A percentile compares a stretch with the other conserved stretches of the same genome.
These are phyloP conservation scores for Penicillium sclerotigenum DNA, from an alignment of 2,329 filamentous ascomycete genomes.

Conservation along the genomic window DNA sequence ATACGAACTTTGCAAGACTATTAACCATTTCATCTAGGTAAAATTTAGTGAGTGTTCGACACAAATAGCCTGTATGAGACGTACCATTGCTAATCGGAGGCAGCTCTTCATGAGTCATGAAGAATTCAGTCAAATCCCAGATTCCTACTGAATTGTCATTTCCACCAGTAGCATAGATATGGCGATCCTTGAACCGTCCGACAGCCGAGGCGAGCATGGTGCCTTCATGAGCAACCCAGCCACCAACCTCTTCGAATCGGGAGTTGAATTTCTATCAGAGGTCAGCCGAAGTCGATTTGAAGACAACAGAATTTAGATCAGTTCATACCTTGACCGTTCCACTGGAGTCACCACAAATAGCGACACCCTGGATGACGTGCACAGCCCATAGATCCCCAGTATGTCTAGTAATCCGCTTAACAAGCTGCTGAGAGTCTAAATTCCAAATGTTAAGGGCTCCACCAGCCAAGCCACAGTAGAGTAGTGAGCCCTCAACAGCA, in stretches of 20 bases:
- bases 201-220: constrained; percentile 82
- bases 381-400: constrained; percentile 81
- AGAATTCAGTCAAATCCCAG: constrained; percentile 70
- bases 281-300: constrained; percentile 2
- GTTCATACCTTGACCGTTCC: constrained; percentile 74
- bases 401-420: constrained; percentile 80
- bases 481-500: constrained; percentile 81
- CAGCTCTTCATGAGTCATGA: constrained; percentile 43
- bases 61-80: background rate
- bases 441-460: constrained; percentile 96
- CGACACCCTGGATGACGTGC: constrained; percentile 76
- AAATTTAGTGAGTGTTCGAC: constrained; percentile 9
- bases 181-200: constrained; percentile 64
- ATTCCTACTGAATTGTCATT: constrained; percentile 88
- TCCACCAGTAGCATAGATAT: constrained; percentile 90
- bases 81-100: constrained; percentile 58
- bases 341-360: constrained; percentile 86
- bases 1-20: constrained; percentile 79
- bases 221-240: constrained; percentile 80
- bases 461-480: constrained; percentile 84
- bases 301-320: background rate
- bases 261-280: constrained; percentile 64
- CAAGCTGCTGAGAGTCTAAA: constrained; percentile 84
- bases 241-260: constrained; percentile 74
- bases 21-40: constrained; percentile 58